Evolutionary conservation across 768 basidiomycete genomes (phyloP).

Genomic region (Nevesoporus exiguus): DNA sequence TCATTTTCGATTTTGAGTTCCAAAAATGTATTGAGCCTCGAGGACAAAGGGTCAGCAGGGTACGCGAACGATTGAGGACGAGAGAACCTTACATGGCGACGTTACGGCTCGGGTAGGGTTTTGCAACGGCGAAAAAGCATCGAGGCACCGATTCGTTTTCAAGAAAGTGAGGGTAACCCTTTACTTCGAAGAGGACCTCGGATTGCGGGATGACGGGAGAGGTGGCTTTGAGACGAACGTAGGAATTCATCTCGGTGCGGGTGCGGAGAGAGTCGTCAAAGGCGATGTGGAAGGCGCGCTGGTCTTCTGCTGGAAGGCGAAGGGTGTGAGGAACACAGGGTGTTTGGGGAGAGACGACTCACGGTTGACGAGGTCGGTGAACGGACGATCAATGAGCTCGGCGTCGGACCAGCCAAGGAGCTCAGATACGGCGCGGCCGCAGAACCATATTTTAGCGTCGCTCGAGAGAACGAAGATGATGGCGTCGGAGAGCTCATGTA

Average conservation of each 20-base stretch:
- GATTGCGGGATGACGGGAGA: slow-evolving; percentile 31
- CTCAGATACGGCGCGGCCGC: slow-evolving; percentile 62
- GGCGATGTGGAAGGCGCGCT: slow-evolving; percentile 38
- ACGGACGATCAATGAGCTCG: slow-evolving; percentile 66
- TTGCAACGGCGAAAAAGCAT: slow-evolving; percentile 73
- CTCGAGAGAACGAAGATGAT: slow-evolving; percentile 65
- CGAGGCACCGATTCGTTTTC: slow-evolving; percentile 39
- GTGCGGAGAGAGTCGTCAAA: slow-evolving; percentile 56
- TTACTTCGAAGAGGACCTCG: slow-evolving; percentile 68
- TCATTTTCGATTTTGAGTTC: slow-evolving; percentile 91
- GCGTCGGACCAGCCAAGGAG: slow-evolving; percentile 74
- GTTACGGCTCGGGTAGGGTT: slow-evolving; percentile 74
- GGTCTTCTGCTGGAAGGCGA: slow-evolving; percentile 53
- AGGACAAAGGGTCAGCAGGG: slow-evolving; percentile 2
- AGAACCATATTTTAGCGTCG: slow-evolving; percentile 64
- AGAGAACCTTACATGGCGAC: slow-evolving; percentile 52
- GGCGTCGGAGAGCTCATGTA: slow-evolving; percentile 72
- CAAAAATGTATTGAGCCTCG: slow-evolving; percentile 66
- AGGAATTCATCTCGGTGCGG: slow-evolving; percentile 50
- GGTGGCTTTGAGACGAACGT: slow-evolving; percentile 58
- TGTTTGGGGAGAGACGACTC: slow-evolving; percentile 18
- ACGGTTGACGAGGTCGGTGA: slow-evolving; percentile 66
- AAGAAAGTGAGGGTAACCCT: slow-evolving; percentile 57
- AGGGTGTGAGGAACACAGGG: not conserved
- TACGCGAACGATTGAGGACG: not conserved